Conservation (phyloP, 768 basidiomycete genomes). For the Amanita rubescens region DNA sequence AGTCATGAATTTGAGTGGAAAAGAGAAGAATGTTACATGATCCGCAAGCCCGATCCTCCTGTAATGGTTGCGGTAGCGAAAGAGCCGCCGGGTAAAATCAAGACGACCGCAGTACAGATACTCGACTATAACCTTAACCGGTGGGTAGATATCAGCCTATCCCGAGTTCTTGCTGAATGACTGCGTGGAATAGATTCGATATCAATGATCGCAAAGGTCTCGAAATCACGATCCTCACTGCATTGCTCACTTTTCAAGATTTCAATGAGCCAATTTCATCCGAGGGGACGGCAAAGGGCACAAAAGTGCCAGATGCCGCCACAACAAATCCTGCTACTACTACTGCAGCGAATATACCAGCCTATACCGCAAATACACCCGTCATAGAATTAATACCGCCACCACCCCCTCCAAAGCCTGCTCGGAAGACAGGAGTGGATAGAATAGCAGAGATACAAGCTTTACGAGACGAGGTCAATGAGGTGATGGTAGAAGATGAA, state of each 20-base stretch:
- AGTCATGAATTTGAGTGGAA: constrained; percentile 87
- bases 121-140: constrained; percentile 82
- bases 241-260: constrained; percentile 74
- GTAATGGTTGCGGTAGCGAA: constrained; percentile 79
- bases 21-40: constrained; percentile 73
- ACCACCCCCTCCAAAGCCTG: constrained; percentile 49
- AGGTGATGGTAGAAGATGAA: constrained; percentile 62
- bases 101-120: constrained; percentile 62
- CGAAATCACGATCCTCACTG: constrained; percentile 72
- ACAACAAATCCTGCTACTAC: constrained; percentile 4
- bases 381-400: constrained; percentile 26
- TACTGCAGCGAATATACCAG: constrained; percentile 8
- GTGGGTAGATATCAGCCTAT: constrained; percentile 25
- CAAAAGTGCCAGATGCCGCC: not conserved
- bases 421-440: constrained; percentile 58
- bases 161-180: not conserved
- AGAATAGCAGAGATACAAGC: constrained; percentile 69
- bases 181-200: constrained; percentile 50
- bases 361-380: constrained; percentile 11
- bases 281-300: not conserved
- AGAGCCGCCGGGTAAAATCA: constrained; percentile 60
- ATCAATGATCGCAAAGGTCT: constrained; percentile 81
- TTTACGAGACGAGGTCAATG: constrained; percentile 63
- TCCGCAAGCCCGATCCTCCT: constrained; percentile 82
- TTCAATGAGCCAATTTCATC: constrained; percentile 30